Conservation (phyloP, 106 monocot genomes). For the Dendrobium nobile region DNA sequence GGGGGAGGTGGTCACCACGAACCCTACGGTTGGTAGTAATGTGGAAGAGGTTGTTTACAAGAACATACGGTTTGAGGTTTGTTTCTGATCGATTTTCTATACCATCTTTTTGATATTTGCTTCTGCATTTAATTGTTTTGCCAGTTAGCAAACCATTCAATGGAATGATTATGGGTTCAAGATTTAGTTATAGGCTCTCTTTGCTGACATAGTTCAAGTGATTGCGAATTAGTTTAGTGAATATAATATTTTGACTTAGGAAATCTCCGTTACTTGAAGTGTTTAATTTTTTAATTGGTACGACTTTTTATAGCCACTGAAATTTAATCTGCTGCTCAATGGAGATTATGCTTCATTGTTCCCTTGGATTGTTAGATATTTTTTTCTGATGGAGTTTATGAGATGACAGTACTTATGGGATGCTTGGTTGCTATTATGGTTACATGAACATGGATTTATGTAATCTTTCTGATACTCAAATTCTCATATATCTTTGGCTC, state of each 20-base stretch:
- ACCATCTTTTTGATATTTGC: background rate
- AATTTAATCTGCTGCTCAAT: background rate
- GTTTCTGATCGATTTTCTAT: background rate
- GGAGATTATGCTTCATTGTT: background rate
- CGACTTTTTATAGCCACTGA: background rate
- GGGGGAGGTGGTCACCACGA: slow-evolving; percentile 63
- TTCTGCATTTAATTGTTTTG: background rate
- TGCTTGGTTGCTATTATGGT: background rate
- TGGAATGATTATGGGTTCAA: too few relatives aligned
- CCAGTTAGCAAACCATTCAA: too few relatives aligned
- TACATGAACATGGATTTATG: background rate
- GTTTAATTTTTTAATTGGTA: background rate
- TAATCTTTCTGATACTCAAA: background rate
- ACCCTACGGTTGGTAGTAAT: slow-evolving; percentile 69
- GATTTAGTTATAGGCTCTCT: too few relatives aligned
- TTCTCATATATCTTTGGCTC: background rate
- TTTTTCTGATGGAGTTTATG: background rate
- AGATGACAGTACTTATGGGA: background rate
- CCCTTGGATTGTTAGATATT: background rate
- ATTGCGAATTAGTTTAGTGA: background rate
- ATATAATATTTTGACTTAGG: background rate
- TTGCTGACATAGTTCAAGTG: background rate
- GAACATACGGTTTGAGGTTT: slow-evolving; percentile 64
- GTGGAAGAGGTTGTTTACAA: slow-evolving; percentile 71
- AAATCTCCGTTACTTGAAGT: background rate